A percentile compares a stretch with the other conserved stretches of the same genome.
Conservation (phyloP, 495 filamentous ascomycete species). For the Schizothecium vesticola region DNA sequence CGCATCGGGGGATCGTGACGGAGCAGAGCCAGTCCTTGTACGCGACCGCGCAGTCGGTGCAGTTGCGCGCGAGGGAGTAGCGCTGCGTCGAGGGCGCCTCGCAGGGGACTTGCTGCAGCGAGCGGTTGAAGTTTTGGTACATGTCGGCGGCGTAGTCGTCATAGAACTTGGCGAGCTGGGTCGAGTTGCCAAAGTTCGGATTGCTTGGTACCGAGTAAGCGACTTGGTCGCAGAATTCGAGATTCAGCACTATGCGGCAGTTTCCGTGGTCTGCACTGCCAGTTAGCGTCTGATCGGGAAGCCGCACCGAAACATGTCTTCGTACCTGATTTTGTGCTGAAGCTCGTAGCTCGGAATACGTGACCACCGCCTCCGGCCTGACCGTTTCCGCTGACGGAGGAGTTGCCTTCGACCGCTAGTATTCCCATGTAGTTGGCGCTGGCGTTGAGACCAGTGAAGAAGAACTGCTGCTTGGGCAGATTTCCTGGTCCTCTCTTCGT, state of each 20-base stretch:
- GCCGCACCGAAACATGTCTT: not conserved
- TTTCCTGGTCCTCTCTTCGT: slow-evolving; percentile 57
- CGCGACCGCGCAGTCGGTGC: slow-evolving; percentile 65
- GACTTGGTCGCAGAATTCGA: slow-evolving; percentile 77
- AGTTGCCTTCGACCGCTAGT: slow-evolving; percentile 50
- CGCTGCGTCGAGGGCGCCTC: slow-evolving; percentile 57
- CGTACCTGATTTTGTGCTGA: slow-evolving; percentile 74
- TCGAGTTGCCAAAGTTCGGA: slow-evolving; percentile 47
- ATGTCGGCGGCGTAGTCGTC: slow-evolving; percentile 55
- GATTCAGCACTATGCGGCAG: slow-evolving; percentile 77
- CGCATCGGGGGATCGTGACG: slow-evolving; percentile 86
- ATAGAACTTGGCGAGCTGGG: slow-evolving; percentile 58
- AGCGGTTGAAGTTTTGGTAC: slow-evolving; percentile 73
- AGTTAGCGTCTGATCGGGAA: not conserved
- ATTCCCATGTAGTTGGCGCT: slow-evolving; percentile 66
- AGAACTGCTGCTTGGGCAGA: slow-evolving; percentile 78
- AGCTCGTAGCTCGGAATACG: slow-evolving; percentile 60
- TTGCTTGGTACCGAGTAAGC: slow-evolving; percentile 89
- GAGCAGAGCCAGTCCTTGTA: slow-evolving; percentile 95
- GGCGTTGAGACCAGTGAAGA: slow-evolving; percentile 64
- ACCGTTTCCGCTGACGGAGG: slow-evolving; percentile 47
- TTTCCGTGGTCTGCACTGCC: slow-evolving; percentile 40
- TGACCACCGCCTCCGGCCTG: slow-evolving; percentile 62
- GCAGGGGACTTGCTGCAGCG: slow-evolving; percentile 79
- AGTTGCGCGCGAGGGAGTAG: slow-evolving; percentile 76